Percentiles rank a stretch among this genome's conserved stretches.
These are phyloP conservation scores for Aspergillus ibericus DNA, from an alignment of 2,329 filamentous ascomycete genomes.

Conservation along the genomic window DNA sequence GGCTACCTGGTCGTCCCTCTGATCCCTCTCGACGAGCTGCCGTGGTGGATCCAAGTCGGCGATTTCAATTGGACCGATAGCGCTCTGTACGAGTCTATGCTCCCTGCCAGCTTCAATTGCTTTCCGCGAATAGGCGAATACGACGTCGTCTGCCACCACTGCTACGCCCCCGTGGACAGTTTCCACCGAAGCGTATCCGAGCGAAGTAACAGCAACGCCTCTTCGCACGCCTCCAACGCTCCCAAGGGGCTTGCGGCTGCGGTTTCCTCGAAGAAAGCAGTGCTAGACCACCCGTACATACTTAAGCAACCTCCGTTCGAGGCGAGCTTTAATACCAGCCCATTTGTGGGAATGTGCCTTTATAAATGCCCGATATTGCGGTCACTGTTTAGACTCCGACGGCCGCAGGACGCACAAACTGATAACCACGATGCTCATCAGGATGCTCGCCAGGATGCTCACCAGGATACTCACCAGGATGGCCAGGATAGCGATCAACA, in stretches of 20 bases:
- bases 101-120: constrained; percentile 20
- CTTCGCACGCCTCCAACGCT: neutral
- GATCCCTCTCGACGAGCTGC: constrained; percentile 47
- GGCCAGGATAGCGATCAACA: no score
- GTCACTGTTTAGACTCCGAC: no score
- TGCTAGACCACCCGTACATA: neutral
- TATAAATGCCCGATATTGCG: constrained; percentile 4
- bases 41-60: constrained; percentile 35
- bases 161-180: constrained; percentile 23
- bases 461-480: no score
- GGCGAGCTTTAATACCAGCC: constrained; percentile 15
- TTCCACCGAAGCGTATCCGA: constrained; percentile 28
- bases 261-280: constrained; percentile 8
- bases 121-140: constrained; percentile 34
- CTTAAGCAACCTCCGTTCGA: constrained; percentile 21
- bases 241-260: neutral
- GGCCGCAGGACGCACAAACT: no score
- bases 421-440: neutral
- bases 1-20: constrained; percentile 39
- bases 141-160: constrained; percentile 35
- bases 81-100: constrained; percentile 21
- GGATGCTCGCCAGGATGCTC: no score
- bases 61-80: constrained; percentile 23
- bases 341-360: constrained; percentile 26
- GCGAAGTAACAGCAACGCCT: constrained; percentile 10